Evolutionary conservation across 306 rosid species (phyloP), one percentile per base, ranked within the genome.

Genomic region (Begonia masoniana): DNA sequence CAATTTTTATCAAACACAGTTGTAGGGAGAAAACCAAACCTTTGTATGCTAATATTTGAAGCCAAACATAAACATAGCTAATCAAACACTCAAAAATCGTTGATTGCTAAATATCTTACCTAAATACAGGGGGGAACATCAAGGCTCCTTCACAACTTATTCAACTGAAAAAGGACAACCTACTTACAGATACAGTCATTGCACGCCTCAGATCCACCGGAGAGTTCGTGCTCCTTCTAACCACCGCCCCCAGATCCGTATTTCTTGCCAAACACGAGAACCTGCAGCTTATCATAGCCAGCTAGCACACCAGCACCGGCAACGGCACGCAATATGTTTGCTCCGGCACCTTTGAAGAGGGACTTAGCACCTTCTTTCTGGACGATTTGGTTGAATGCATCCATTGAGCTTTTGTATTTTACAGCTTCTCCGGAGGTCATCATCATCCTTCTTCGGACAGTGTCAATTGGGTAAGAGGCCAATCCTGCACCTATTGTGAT

Each of bases 401-500:
- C 52, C 14, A 49, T 2, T 15, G 52, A 49, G 17, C 52, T 49
- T 16, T 49, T 49, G 21, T 49, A 49, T 10, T 49, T 49, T 10
- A 49, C 52, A 13, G 52, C 52, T 49, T 49, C 52, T 12, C 52
- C 23, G 7, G 52, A 49, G 16, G 52, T 49, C 52, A 49, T 49
- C 52, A 49, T 49, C 52, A 49, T 49, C 16, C 52, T 49, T 49
- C 52, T 49, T 9, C 17, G 52, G 9, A 49, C 52, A 1, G 52
- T 49, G 52, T 14, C 52, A 10, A 49, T 49, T 1, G 52, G 52
- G 23, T 14, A 14, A 9, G 52, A 49, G 10, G 52, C 52, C 14
- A 49, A 16, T 16, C 52, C 52, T 3, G 52, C 52, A 49, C 52
- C 52, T 9, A 13, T 49, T 10, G 52, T 49, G 17, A 49, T 49